phyloP scores from a whole-genome alignment of 1,139 yeast species.

The Sugiyamaella castrensis region DNA sequence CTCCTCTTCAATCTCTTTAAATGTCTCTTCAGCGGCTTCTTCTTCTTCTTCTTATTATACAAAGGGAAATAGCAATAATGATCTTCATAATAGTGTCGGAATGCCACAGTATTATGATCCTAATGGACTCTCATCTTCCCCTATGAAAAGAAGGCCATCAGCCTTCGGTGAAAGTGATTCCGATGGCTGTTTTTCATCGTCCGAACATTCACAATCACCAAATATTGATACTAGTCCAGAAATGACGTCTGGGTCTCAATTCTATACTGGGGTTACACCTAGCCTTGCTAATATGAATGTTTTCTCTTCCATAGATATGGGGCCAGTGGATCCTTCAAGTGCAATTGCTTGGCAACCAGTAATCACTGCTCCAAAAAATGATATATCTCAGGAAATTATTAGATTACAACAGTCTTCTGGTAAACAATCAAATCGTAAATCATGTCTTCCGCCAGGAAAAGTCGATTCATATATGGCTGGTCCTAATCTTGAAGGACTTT shows the following conservation, averaged over 20 bases:
- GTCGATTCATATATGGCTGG: constrained; percentile 81
- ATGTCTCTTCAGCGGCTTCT: constrained; percentile 1
- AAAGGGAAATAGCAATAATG: constrained; percentile 10
- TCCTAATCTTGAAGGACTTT: constrained; percentile 63
- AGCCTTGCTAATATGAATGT: constrained; percentile 22
- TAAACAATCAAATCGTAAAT: constrained; percentile 38
- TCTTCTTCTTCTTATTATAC: constrained; percentile 10
- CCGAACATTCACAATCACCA: constrained; percentile 31
- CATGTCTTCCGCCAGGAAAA: constrained; percentile 86
- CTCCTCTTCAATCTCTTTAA: constrained; percentile 10
- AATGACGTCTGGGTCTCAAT: constrained; percentile 24
- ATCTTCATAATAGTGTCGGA: background rate
- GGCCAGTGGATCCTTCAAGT: constrained; percentile 23
- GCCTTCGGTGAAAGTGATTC: constrained; percentile 22
- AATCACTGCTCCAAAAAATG: constrained; percentile 35
- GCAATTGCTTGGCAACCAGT: constrained; percentile 40
- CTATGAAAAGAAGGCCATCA: constrained; percentile 12
- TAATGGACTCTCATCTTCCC: constrained; percentile 11
- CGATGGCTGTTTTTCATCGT: constrained; percentile 25
- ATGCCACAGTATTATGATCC: constrained; percentile 13
- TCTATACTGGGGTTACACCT: constrained; percentile 25
- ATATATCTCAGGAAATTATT: constrained; percentile 35
- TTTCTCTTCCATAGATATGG: constrained; percentile 28
- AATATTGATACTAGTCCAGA: constrained; percentile 28
- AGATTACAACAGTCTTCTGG: constrained; percentile 28